These are phyloP conservation scores for Podaxis carcinomalis DNA, from an alignment of 768 basidiomycete species.

Conservation along the genomic window DNA sequence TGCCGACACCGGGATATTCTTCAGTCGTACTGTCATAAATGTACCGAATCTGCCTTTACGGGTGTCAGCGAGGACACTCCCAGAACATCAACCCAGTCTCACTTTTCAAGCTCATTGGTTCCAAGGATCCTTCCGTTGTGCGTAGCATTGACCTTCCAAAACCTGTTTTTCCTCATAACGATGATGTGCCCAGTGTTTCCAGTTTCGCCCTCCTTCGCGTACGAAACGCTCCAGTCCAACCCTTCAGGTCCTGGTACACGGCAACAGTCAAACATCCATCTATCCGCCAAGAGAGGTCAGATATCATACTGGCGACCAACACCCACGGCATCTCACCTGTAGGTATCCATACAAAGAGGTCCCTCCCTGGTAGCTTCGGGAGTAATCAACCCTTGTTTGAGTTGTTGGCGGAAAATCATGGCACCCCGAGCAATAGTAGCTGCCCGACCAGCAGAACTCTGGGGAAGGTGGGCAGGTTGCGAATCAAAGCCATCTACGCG, in stretches of 20 bases:
- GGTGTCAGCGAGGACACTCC: neutral
- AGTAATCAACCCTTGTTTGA: constrained; percentile 60
- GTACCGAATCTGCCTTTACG: constrained; percentile 66
- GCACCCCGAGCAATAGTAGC: constrained; percentile 67
- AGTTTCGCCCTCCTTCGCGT: constrained; percentile 51
- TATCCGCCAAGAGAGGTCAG: constrained; percentile 20
- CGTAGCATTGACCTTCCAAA: constrained; percentile 75
- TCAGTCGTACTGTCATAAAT: constrained; percentile 62
- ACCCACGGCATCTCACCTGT: constrained; percentile 42
- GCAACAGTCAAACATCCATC: constrained; percentile 93
- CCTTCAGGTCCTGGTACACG: constrained; percentile 73
- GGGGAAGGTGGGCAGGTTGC: constrained; percentile 50
- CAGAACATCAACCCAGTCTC: constrained; percentile 14
- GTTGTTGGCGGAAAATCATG: constrained; percentile 68
- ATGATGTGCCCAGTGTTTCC: constrained; percentile 77
- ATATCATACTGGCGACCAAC: neutral
- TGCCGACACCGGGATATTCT: constrained; percentile 71
- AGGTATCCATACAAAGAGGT: constrained; percentile 84
- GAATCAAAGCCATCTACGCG: constrained; percentile 72
- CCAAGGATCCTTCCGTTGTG: constrained; percentile 54
- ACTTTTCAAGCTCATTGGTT: constrained; percentile 64
- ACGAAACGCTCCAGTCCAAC: constrained; percentile 72
- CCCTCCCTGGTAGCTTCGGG: constrained; percentile 68
- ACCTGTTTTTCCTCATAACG: constrained; percentile 78
- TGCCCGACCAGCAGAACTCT: constrained; percentile 60